Conservation (phyloP, 768 basidiomycete genomes). For the Tulasnella sp. region DNA sequence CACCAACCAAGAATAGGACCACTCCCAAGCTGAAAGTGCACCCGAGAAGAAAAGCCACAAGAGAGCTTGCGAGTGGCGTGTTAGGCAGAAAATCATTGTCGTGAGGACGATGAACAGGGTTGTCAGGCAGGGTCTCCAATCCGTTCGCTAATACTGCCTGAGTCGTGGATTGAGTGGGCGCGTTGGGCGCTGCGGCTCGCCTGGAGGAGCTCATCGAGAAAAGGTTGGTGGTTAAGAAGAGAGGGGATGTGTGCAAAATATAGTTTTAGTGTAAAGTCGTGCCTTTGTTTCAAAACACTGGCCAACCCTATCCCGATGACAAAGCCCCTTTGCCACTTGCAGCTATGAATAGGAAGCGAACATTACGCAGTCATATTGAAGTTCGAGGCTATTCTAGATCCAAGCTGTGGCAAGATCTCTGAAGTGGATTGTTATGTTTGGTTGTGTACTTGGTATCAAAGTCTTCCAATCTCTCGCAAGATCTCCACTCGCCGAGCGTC, state of each 20-base stretch:
- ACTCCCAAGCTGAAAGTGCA: constrained; percentile 49
- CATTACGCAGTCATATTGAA: too few species aligned
- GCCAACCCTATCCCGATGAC: too few species aligned
- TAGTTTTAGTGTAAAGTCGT: too few species aligned
- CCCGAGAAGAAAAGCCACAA: constrained; percentile 84
- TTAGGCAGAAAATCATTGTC: constrained; percentile 64
- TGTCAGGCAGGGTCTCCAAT: constrained; percentile 46
- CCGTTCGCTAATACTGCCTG: constrained; percentile 30
- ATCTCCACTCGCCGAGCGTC: constrained; percentile 57
- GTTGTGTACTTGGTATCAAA: constrained; percentile 31
- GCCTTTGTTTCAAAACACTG: too few species aligned
- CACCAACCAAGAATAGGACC: constrained; percentile 40
- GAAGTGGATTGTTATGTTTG: too few species aligned
- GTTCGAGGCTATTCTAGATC: too few species aligned
- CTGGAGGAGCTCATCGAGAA: too few species aligned
- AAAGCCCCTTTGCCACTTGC: too few species aligned
- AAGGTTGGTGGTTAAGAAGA: too few species aligned
- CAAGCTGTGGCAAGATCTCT: too few species aligned
- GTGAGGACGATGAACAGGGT: constrained; percentile 28
- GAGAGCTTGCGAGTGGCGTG: constrained; percentile 68
- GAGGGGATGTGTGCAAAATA: too few species aligned
- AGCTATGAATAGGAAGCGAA: not conserved
- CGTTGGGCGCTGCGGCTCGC: constrained; percentile 32
- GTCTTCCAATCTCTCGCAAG: constrained; percentile 66
- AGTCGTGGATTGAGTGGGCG: constrained; percentile 75